Percentiles rank a stretch among this genome's conserved stretches.
phyloP scores from a whole-genome alignment of 257 asterid genomes.

The Eustoma russellianum region DNA sequence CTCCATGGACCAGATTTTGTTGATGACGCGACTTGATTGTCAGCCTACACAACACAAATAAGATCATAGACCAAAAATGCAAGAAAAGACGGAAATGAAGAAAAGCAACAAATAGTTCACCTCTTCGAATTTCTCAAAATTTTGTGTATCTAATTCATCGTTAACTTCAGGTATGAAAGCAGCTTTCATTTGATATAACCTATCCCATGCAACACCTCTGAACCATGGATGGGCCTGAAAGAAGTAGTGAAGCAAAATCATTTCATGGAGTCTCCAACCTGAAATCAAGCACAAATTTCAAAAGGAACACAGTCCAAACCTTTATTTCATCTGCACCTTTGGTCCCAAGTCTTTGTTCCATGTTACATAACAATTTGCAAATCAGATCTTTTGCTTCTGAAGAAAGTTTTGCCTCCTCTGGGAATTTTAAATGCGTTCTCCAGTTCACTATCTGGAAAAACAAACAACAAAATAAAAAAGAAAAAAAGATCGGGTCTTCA shows the following conservation, averaged over 20 bases:
- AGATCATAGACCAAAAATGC: constrained; percentile 10
- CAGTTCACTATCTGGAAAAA: constrained; percentile 71
- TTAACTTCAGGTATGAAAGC: constrained; percentile 94
- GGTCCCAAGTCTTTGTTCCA: constrained; percentile 95
- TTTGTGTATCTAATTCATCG: constrained; percentile 92
- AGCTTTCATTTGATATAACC: constrained; percentile 80
- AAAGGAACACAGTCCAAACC: constrained; percentile 30
- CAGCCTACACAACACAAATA: constrained; percentile 42
- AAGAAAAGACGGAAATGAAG: constrained; percentile 9
- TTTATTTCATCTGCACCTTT: constrained; percentile 84
- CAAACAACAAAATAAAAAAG: too few relatives aligned
- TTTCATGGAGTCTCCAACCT: not conserved
- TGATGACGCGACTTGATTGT: constrained; percentile 48
- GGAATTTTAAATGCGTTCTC: constrained; percentile 85
- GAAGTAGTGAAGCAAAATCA: constrained; percentile 15
- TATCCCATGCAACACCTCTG: constrained; percentile 74
- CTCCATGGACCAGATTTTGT: constrained; percentile 99
- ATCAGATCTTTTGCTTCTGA: constrained; percentile 88
- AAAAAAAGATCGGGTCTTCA: constrained; percentile 7
- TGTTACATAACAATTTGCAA: constrained; percentile 82
- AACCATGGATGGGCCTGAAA: constrained; percentile 92
- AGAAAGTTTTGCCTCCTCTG: constrained; percentile 85
- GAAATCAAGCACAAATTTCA: constrained; percentile 5
- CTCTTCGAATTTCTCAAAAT: constrained; percentile 98
- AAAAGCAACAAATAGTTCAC: constrained; percentile 20